Evolutionary conservation across 768 basidiomycete species (phyloP).

Genomic region (Mrakia gelida): DNA sequence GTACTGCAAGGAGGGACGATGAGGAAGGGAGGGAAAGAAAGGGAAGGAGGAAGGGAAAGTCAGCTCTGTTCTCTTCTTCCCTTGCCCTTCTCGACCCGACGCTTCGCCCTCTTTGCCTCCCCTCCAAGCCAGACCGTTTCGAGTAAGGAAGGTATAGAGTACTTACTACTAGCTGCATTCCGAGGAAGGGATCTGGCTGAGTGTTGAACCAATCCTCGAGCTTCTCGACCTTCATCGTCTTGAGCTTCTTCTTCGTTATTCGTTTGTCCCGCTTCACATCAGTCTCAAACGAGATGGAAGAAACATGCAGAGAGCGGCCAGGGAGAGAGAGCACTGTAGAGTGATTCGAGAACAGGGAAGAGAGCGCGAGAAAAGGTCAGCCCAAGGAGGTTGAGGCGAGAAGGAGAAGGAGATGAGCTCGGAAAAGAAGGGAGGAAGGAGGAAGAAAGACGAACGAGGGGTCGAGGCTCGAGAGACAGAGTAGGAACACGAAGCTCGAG

Average conservation of each 20-base stretch:
- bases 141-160: background rate
- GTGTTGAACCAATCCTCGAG: constrained; percentile 21
- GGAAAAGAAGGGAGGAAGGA: background rate
- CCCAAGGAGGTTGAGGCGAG: background rate
- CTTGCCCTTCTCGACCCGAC: background rate
- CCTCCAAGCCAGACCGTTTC: background rate
- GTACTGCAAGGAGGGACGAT: background rate
- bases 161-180: constrained; percentile 15
- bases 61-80: constrained; percentile 7
- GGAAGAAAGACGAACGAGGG: background rate
- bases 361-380: background rate
- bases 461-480: background rate
- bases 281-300: background rate
- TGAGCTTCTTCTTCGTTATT: background rate
- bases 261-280: background rate
- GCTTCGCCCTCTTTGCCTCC: background rate
- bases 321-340: background rate
- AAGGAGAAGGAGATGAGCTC: background rate
- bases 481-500: constrained; percentile 3
- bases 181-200: constrained; percentile 20
- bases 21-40: background rate
- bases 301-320: background rate
- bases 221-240: background rate
- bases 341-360: background rate
- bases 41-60: background rate